Evolutionary conservation across 2,329 filamentous ascomycete genomes (phyloP), one percentile per base, ranked within the genome.

Genomic region (Alternaria gansuensis): DNA sequence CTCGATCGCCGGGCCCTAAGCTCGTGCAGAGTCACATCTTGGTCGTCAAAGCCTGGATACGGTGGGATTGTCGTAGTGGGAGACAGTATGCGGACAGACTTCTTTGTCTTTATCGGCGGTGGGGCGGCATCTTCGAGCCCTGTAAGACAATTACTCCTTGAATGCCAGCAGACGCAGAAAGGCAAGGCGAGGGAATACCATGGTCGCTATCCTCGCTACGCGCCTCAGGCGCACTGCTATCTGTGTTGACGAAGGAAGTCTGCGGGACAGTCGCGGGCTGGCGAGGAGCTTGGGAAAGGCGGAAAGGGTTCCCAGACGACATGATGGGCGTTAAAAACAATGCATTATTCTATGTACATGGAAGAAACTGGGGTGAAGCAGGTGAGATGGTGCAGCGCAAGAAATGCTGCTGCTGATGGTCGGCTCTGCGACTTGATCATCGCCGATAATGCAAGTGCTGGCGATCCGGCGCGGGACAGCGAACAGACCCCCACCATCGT

Each of bases 71-170:
- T 74, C 26, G 72, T 71, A 34, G 77, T 72, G 39, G 79, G 78
- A 45, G 79, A 79, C 54, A 77, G 76, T 69, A 81, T 80, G 69
- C 88, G 86, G 60, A 91, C 88, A 69, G 71, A 71, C 66, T 86
- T 89, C 78, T 90, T 90, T 59, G 85, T 82, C 71, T 67, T 71
- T 57, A 67, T 65, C 58, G 62, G 58, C 63, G 50, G 51, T 43
- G 72, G 54, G 55, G 63, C 54, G 61, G 57, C 55, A 44, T 62
- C 63, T 62, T 69, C 67, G 64, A 63, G 67, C 58, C 67, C 75
- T 77, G 67, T 70, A 62, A 61, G 65, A 71, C 58, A 62, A 74
- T 77, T 76, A 77, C 71, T 74, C 65, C 62, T 64, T 59, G 59
- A 51, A 46, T 61, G 55, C 67, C 69, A 63, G 69, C 64, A 62